Base-by-base conservation (phyloP, 148 eudicot genomes). In the Rhododendron griersonianum region DNA sequence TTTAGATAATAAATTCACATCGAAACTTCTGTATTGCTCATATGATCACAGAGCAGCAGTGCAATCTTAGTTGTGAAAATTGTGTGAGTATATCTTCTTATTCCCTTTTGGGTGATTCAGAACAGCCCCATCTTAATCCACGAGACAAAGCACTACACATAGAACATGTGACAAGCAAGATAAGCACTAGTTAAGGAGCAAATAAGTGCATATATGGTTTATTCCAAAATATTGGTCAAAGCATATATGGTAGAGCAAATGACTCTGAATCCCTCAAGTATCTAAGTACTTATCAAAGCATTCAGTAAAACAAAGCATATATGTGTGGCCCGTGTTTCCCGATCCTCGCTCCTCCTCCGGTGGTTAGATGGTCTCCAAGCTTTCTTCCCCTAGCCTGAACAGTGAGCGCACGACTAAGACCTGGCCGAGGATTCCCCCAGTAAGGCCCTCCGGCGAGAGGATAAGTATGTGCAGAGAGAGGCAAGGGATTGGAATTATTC, bases 1-100 rank as follows among this genome's bases (percentile, higher is more conserved):
- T 79, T 79, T 30, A 47, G 81, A 3, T 30, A 67, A 82, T 39
- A 82, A 55, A n/a, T 82, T 61, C 50, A 53, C 65, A 81, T 81
- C 67, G 21, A n/a, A 23, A 35, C 73, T 59, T 57, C 21, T 81
- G 23, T 21, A 35, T 21, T 53, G 44, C n/a, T 23, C 33, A 15
- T 55, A 15, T 55, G 30, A 28, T 53, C 53, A 53, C 47, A 57
- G 39, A 81, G 16, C 28, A 35, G 48, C 2, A 4, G 69, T 81
- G 44, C 23, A 55, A 30, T 10, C 11, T 81, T 55, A 81, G 11
- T 2, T 33, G 37, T 3, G 75, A 37, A 28, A 45, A 23, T 21
- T 10, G 55, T 10, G 55, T 78, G 16, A 77, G 50, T 8, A 76
- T 21, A 16, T 76, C 9, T 78, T 11, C 11, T 2, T 11, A 33